Conservation (phyloP, 495 filamentous ascomycete species). For the Hypoxylon crocopeplum region DNA sequence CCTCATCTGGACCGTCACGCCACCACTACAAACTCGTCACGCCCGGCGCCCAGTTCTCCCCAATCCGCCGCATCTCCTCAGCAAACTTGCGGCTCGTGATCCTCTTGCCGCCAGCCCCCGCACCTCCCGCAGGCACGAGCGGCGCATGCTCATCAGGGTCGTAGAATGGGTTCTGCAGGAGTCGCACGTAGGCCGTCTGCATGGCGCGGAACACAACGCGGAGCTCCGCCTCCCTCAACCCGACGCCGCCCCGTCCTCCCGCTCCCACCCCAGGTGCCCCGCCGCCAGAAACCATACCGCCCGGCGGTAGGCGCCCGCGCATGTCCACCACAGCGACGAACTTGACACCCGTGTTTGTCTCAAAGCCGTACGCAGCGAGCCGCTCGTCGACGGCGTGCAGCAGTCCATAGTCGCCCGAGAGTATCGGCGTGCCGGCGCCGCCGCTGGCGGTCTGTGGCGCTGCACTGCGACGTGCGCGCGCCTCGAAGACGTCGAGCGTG, state of each 20-base stretch:
- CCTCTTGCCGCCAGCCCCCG: conserved; percentile 61
- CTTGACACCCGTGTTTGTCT: conserved; percentile 95
- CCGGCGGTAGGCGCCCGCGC: conserved; percentile 61
- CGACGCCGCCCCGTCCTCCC: conserved; percentile 20
- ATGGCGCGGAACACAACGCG: conserved; percentile 86
- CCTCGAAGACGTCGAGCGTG: conserved; percentile 91
- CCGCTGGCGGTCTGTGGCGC: conserved; percentile 38
- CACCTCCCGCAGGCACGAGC: conserved; percentile 48
- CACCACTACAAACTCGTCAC: conserved; percentile 49
- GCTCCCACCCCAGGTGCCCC: conserved; percentile 35
- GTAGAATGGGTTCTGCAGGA: conserved; percentile 96
- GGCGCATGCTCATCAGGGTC: conserved; percentile 79
- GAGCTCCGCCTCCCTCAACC: conserved; percentile 74
- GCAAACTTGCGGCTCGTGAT: conserved; percentile 85
- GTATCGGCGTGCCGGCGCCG: conserved; percentile 44
- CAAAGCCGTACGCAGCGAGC: conserved; percentile 89
- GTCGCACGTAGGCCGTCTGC: conserved; percentile 85
- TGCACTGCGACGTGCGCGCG: conserved; percentile 70
- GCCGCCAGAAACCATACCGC: conserved; percentile 5
- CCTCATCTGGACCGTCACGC: not conserved
- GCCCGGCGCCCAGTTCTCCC: conserved; percentile 71
- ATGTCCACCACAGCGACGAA: conserved; percentile 89
- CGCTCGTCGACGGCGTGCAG: conserved; percentile 93
- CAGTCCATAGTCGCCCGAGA: conserved; percentile 83
- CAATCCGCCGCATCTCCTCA: conserved; percentile 83